Percentiles rank a stretch among this genome's conserved stretches.
phyloP scores from a whole-genome alignment of 202 grass and related monocot genomes.

The Zizania palustris region DNA sequence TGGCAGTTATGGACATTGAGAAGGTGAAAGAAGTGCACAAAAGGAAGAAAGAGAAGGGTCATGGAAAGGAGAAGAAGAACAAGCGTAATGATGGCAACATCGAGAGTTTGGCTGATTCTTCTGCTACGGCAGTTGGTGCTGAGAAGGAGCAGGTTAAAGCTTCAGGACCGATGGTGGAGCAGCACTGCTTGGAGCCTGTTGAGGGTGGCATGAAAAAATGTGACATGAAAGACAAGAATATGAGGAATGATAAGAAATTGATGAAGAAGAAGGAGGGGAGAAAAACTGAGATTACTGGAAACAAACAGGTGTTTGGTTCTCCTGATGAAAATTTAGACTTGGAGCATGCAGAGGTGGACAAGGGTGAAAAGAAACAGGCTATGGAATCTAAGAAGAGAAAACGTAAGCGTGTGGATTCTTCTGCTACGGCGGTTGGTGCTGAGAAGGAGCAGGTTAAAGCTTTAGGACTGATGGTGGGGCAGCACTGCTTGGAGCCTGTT shows the following conservation, averaged over 20 bases:
- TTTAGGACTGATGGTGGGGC: neutral
- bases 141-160: constrained; percentile 29
- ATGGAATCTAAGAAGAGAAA: constrained; percentile 52
- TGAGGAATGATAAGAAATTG: constrained; percentile 39
- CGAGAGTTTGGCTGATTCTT: neutral
- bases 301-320: constrained; percentile 10
- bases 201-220: neutral
- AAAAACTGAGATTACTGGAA: constrained; percentile 4
- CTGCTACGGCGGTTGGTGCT: neutral
- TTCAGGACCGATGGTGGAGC: neutral
- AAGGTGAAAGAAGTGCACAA: neutral
- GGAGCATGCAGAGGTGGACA: constrained; percentile 11
- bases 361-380: constrained; percentile 30
- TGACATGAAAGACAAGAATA: constrained; percentile 28
- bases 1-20: neutral
- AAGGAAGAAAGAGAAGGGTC: neutral
- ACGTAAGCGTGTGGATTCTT: constrained; percentile 29
- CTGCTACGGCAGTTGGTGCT: neutral
- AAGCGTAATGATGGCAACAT: neutral
- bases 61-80: neutral
- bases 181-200: neutral
- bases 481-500: neutral
- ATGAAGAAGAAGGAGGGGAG: constrained; percentile 48
- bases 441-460: constrained; percentile 29
- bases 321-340: constrained; percentile 14